Evolutionary conservation across 2,329 filamentous ascomycete genomes (phyloP).

Genomic region (Monosporascus sp.): DNA sequence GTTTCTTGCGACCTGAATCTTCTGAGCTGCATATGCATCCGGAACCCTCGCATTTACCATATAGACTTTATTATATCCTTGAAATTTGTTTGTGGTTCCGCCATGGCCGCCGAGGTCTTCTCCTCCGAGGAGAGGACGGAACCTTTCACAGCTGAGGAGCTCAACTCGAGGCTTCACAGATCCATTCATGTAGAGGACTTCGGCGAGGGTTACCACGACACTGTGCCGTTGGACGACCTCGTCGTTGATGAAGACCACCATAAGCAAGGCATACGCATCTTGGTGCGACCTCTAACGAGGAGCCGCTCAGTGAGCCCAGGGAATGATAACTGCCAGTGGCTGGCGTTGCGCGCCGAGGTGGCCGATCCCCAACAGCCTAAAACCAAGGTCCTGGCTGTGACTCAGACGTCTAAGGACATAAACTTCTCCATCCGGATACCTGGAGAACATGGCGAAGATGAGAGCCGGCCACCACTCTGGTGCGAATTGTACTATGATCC

Average conservation of each 20-base stretch:
- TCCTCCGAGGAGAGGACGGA: conserved; percentile 50
- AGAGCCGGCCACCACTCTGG: conserved; percentile 46
- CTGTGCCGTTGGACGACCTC: conserved; percentile 49
- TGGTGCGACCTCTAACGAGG: conserved; percentile 49
- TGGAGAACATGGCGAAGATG: conserved; percentile 36
- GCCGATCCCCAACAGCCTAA: conserved; percentile 45
- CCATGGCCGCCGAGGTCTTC: conserved; percentile 41
- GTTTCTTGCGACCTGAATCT: neutral
- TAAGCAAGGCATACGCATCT: conserved; percentile 50
- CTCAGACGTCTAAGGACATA: conserved; percentile 54
- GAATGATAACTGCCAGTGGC: conserved; percentile 51
- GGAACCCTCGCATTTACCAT: neutral
- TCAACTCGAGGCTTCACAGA: conserved; percentile 41
- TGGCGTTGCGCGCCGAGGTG: conserved; percentile 49
- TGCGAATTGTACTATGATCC: conserved; percentile 58
- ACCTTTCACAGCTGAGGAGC: conserved; percentile 52
- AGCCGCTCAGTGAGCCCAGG: conserved; percentile 51
- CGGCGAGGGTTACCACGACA: conserved; percentile 31
- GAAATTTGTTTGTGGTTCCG: conserved; percentile 10
- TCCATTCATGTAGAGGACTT: conserved; percentile 40
- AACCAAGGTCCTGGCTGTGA: conserved; percentile 54
- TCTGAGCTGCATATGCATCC: neutral
- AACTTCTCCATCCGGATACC: conserved; percentile 55
- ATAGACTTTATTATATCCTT: neutral
- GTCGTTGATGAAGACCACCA: conserved; percentile 47